Conservation (phyloP, 805 yeast genomes). For the Wickerhamomyces rabaulensis region DNA sequence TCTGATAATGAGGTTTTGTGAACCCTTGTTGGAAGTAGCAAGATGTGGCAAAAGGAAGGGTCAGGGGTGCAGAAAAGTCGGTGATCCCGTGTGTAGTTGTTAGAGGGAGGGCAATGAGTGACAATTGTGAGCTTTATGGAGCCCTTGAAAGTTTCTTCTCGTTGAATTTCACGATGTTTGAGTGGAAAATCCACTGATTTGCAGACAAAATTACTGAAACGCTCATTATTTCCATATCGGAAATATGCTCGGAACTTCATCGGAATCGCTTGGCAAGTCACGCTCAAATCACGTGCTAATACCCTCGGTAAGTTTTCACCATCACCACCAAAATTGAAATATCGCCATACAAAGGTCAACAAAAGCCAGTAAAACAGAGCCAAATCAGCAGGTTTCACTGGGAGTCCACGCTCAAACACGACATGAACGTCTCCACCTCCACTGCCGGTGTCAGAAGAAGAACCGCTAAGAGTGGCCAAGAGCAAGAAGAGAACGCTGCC, state of each 20-base stretch:
- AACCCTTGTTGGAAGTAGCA: not conserved
- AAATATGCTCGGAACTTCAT: not conserved
- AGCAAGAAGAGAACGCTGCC: slow-evolving; percentile 91
- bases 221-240: not conserved
- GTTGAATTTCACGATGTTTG: not conserved
- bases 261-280: not conserved
- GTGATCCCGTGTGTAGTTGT: too few relatives aligned
- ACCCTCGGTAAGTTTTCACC: too few relatives aligned
- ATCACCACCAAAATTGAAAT: too few relatives aligned
- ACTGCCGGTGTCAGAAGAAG: slow-evolving; percentile 83
- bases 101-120: too few relatives aligned
- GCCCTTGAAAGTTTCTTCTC: not conserved
- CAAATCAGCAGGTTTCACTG: not conserved
- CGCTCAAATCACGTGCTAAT: not conserved
- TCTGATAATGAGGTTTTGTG: not conserved
- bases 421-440: slow-evolving; percentile 85
- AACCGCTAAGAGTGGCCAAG: slow-evolving; percentile 51
- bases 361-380: not conserved
- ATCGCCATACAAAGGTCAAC: not conserved
- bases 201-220: not conserved
- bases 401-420: not conserved
- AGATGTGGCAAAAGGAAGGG: too few relatives aligned
- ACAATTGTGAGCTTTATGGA: not conserved
- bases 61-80: too few relatives aligned
- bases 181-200: not conserved